Base-by-base conservation (phyloP, 2,329 filamentous ascomycete genomes). In the Thielaviopsis punctulata region DNA sequence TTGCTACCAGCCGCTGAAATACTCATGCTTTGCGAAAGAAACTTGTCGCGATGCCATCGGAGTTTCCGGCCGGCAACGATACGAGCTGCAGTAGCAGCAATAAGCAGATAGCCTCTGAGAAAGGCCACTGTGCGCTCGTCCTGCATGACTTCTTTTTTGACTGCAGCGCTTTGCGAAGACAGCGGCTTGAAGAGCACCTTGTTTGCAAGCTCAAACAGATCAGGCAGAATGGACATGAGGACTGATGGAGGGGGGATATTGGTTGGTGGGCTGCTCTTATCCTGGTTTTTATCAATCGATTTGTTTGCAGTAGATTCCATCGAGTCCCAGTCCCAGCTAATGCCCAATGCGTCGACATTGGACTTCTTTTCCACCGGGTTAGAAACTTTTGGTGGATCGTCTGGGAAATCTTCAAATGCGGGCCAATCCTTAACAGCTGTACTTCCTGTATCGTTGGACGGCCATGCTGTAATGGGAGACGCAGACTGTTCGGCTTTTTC, bases 231-330 rank as follows among this genome's bases (percentile, higher is more conserved):
- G 8, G 84, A 80, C 21, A 96, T 73, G 13, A 96, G 71, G 19
- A 94, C 74, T 1, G 86, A 86, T 1, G 90, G 90, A 4, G 90
- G 90, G 9, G 90, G 90, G 7, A 95, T 80, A 61, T 95, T 95
- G 18, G 80, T 86, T 4, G 88, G 88, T 5, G 86, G 84, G 22
- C 72, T 68, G 4, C 64, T 62, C 39, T 64, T 62, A 24, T 39
- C 27, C n/a, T 22, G 43, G 15, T 19, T 18, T 15, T 47, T 44
- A 21, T 25, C 23, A 18, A 10, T 12, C 9, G 25, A 18, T 10
- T 45, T 46, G 6, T 46, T 46, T 39, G 44, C 25, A 2, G 27
- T 45, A 13, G 58, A 58, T 41, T 69, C 68, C 43, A 65, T 66
- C 1, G 68, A 61, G 27, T 73, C 69, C 74, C 75, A 77, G 46